Evolutionary conservation across 2,329 filamentous ascomycete species (phyloP), one percentile per base, ranked within the genome.

Genomic region (Trichoderma sp.): DNA sequence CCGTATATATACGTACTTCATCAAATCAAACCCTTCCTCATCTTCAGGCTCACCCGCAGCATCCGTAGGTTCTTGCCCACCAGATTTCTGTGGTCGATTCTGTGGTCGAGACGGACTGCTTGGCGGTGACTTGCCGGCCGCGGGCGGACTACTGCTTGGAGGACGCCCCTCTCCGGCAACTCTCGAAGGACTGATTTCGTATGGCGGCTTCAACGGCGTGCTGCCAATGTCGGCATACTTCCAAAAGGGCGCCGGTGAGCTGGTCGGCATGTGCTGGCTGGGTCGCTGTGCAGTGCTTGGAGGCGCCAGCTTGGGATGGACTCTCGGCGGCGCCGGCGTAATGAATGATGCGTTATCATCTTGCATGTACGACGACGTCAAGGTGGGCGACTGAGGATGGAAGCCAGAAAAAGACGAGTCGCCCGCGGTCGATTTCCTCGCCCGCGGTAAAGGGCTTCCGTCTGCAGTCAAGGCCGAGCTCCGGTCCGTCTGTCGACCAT

Each of bases 241-340:
- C 94, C 94, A 97, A 83, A 97, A 97, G 0, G 94, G 94, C 1
- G 94, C 94, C 0, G 94, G 94, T 38, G 93, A 95, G 79, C 93
- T 95, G 63, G 94, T 95, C 41, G 94, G 93, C 90, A 96, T 95
- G 82, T 95, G 94, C 80, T 95, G 93, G 81, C 93, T 95, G 11
- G 94, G 94, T 74, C 94, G 88, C 81, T 95, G 93, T 6, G 93
- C 91, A 6, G 94, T 96, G 80, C 93, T 95, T 0, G 94, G 94
- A 35, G 94, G 94, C 1, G 93, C 93, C 56, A 96, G 88, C 79
- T 90, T 91, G 35, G 94, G 94, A 77, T 94, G 91, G 76, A 94
- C 91, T 68, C 92, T 90, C 62, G 91, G 91, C 8, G 94, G 93
- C 9, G 93, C 92, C 1, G 93, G 93, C 1, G 93, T 95, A 64